Base-by-base conservation (phyloP, 208 protist genomes). In the Acanthamoeba lenticulata region DNA sequence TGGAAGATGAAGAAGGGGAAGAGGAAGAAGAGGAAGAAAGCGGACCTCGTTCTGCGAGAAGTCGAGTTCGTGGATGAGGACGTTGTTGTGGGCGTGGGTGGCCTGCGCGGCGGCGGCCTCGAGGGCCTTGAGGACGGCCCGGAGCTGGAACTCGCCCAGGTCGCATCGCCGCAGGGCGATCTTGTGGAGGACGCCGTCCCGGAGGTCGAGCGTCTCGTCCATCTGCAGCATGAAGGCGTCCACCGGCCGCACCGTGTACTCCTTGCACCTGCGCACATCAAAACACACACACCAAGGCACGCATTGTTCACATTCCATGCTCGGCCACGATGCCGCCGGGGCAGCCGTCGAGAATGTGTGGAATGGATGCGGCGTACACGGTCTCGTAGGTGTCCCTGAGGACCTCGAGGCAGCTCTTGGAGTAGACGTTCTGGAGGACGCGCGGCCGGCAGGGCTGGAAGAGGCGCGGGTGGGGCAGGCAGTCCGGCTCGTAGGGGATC, bases 401-500 rank as follows among this genome's bases (percentile, higher is more conserved):
- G 27, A 85, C 29, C n/a, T 85, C 74, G 21, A 85, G 74, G 74
- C 74, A 85, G 38, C 42, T 47, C 15, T 21, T 57, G 44, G 44
- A 17, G 38, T 44, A 55, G 74, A 40, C 44, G 29, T 85, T 34
- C 29, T 85, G 74, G 27, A 52, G 27, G 44, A 29, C 44, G 38
- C 74, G 74, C 44, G 38, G 38, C n/a, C 44, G 21, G 74, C 13
- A 34, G 17, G 74, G 74, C 17, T 27, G 74, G 44, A 85, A 85
- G 19, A 85, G 74, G n/a, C 74, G 74, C 17, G 74, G 42, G 29
- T 85, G 42, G 21, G 74, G 74, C 44, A 85, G 29, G 29, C 44
- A 55, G 42, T 85, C 74, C 9, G 74, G 74, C 74, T 85, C 74
- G 74, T 55, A 85, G 74, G 74, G 42, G 4, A 85, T 85, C 2